Evolutionary conservation across 73 alveolate genomes (phyloP).

Genomic region (Effrenium voratum): DNA sequence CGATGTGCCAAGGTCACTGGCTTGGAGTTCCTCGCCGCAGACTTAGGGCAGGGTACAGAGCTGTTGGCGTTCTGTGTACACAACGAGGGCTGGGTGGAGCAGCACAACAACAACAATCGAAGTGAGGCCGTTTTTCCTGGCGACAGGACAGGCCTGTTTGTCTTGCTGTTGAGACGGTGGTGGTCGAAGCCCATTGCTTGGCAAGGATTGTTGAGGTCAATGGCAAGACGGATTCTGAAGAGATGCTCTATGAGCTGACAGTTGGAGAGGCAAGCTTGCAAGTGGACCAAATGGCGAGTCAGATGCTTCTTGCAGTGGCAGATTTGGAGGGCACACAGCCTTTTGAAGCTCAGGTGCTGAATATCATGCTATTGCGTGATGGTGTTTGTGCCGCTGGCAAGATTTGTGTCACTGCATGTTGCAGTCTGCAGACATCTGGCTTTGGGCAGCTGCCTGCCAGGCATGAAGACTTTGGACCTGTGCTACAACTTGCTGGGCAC

Average conservation of each 20-base stretch:
- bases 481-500: constrained; percentile 80
- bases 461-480: constrained; percentile 77
- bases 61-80: background rate
- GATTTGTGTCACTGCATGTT: too few species aligned
- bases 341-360: constrained; percentile 29
- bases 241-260: constrained; percentile 69
- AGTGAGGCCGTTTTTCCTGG: constrained; percentile 72
- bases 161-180: background rate
- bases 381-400: too few species aligned
- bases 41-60: background rate
- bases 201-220: constrained; percentile 83
- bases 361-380: constrained; percentile 36
- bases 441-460: too few species aligned
- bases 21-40: constrained; percentile 49
- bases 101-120: constrained; percentile 58
- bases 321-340: background rate
- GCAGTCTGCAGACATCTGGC: too few species aligned
- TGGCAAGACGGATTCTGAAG: constrained; percentile 59
- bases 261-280: constrained; percentile 41
- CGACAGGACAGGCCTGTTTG: constrained; percentile 34
- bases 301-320: background rate
- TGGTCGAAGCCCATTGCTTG: too few species aligned
- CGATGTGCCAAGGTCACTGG: constrained; percentile 45
- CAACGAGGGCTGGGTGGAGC: constrained; percentile 81
- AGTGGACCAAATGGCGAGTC: background rate